These are phyloP conservation scores for Eucalyptus curtisii DNA, from an alignment of 345 rosid species.

Conservation along the genomic window DNA sequence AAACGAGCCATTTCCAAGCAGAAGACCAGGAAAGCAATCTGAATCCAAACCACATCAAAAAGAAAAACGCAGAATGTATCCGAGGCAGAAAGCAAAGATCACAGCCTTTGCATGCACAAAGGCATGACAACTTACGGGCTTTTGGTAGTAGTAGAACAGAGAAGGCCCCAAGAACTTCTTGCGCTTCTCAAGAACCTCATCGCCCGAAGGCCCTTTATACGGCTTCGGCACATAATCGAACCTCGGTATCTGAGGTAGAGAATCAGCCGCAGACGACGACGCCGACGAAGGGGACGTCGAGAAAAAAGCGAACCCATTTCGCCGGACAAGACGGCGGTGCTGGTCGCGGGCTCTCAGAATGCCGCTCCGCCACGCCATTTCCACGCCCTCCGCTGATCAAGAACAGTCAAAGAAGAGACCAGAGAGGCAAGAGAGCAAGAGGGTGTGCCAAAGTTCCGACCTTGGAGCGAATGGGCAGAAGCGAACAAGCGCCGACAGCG, in stretches of 20 bases:
- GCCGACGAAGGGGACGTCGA: neutral
- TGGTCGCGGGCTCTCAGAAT: slow-evolving; percentile 3
- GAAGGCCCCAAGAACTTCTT: slow-evolving; percentile 84
- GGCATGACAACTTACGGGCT: slow-evolving; percentile 44
- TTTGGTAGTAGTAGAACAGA: slow-evolving; percentile 73
- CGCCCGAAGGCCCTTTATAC: slow-evolving; percentile 63
- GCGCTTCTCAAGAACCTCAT: slow-evolving; percentile 61
- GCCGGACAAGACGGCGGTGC: neutral
- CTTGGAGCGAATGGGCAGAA: neutral
- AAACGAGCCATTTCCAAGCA: neutral
- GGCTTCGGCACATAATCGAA: slow-evolving; percentile 61
- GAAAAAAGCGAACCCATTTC: neutral
- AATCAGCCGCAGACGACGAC: neutral
- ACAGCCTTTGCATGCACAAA: neutral
- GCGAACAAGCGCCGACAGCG: neutral
- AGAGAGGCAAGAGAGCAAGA: neutral
- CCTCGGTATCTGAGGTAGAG: slow-evolving; percentile 53
- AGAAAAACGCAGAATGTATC: neutral
- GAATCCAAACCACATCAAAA: neutral
- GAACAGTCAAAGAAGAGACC: neutral
- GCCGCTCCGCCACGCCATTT: slow-evolving; percentile 32
- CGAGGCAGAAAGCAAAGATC: neutral
- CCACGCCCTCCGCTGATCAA: neutral
- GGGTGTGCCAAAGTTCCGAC: neutral
- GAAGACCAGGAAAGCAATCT: neutral